Conservation (phyloP, 352 stramenopile species). For the Pythium guiyangense region DNA sequence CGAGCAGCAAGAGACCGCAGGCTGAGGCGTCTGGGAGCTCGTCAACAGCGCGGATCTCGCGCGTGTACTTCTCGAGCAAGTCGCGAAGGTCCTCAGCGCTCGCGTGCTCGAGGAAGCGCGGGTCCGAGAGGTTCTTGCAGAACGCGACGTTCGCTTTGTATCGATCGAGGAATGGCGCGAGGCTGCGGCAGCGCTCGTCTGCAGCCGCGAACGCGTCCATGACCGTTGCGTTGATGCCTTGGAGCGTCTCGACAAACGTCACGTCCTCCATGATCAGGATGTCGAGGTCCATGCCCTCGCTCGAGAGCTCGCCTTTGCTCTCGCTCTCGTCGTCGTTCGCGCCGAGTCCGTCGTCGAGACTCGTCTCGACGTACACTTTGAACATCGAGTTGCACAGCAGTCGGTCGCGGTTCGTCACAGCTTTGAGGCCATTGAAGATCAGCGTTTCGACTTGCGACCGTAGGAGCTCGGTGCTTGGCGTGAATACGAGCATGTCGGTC, state of each 20-base stretch:
- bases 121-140: constrained; percentile 33
- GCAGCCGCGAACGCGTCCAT: constrained; percentile 48
- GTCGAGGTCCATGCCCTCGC: constrained; percentile 60
- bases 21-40: constrained; percentile 33
- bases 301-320: constrained; percentile 27
- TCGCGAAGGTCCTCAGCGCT: constrained; percentile 61
- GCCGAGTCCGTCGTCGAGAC: constrained; percentile 36
- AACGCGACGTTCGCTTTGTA: constrained; percentile 73
- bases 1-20: constrained; percentile 54
- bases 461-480: constrained; percentile 44
- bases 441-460: constrained; percentile 65
- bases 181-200: constrained; percentile 42
- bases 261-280: constrained; percentile 78
- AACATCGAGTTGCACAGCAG: constrained; percentile 67
- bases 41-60: constrained; percentile 50
- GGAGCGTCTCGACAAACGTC: constrained; percentile 51
- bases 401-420: constrained; percentile 56
- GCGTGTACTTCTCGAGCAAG: constrained; percentile 59
- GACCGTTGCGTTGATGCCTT: constrained; percentile 44
- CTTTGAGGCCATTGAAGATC: constrained; percentile 61
- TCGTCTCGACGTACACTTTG: constrained; percentile 55
- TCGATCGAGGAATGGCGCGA: constrained; percentile 72
- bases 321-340: constrained; percentile 28
- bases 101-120: constrained; percentile 13
- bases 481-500: constrained; percentile 42